Conservation (phyloP, 179 eudicot species). For the Beta corolliflora region DNA sequence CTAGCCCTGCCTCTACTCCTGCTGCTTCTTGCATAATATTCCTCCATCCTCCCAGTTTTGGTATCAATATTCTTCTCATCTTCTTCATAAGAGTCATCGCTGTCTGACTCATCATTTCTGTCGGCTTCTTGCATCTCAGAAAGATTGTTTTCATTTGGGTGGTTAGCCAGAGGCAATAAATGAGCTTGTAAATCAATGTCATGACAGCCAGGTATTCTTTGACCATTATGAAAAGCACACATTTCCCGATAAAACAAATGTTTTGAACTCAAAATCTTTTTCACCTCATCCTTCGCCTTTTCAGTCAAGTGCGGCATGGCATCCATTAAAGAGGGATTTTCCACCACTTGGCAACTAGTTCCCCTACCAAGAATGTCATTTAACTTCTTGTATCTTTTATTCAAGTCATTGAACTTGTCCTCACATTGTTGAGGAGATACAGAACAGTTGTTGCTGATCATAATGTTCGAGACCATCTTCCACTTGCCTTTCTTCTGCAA, state of each 20-base stretch:
- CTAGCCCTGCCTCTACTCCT: conserved; percentile 27
- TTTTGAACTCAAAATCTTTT: conserved; percentile 67
- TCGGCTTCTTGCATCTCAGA: conserved; percentile 44
- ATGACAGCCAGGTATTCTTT: conserved; percentile 51
- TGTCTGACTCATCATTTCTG: conserved; percentile 43
- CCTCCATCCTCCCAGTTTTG: conserved; percentile 24
- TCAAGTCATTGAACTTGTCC: conserved; percentile 81
- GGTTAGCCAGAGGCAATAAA: conserved; percentile 33
- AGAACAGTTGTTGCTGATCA: conserved; percentile 55
- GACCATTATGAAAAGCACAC: conserved; percentile 83
- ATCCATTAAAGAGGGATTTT: conserved; percentile 60
- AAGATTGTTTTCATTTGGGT: conserved; percentile 37
- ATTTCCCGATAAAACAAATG: conserved; percentile 78
- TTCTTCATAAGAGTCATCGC: conserved; percentile 40
- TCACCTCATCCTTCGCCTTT: conserved; percentile 69
- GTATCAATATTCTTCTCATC: conserved; percentile 28
- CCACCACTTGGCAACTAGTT: conserved; percentile 70
- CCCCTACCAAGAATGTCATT: conserved; percentile 83
- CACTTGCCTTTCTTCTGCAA: conserved; percentile 79
- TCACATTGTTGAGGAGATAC: conserved; percentile 91
- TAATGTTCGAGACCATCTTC: conserved; percentile 68
- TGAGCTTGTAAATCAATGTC: conserved; percentile 54
- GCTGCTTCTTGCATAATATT: conserved; percentile 19
- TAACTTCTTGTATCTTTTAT: conserved; percentile 73
- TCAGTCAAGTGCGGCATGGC: conserved; percentile 51